Percentiles rank a stretch among this genome's conserved stretches.
These are phyloP conservation scores for Crithidia thermophila DNA, from an alignment of 208 protist genomes.

Conservation along the genomic window DNA sequence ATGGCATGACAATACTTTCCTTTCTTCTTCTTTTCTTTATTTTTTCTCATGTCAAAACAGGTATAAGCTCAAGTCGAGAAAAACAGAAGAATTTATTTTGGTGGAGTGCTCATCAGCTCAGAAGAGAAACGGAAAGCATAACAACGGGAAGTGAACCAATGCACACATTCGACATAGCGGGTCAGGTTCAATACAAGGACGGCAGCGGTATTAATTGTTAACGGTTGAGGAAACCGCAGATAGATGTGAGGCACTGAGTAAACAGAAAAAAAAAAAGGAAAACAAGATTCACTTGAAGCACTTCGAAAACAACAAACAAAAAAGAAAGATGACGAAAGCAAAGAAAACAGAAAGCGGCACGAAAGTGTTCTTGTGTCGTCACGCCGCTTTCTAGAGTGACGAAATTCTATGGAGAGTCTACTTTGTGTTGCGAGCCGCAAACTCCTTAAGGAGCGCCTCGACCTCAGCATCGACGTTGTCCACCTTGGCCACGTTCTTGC, in stretches of 20 bases:
- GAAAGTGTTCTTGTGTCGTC: not conserved
- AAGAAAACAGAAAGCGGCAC: not conserved
- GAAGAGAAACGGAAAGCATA: slow-evolving; percentile 13
- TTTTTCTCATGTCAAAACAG: too few relatives aligned
- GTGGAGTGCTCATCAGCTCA: slow-evolving; percentile 8
- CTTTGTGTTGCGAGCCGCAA: slow-evolving; percentile 22
- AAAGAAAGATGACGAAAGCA: not conserved
- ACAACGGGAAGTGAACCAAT: slow-evolving; percentile 19
- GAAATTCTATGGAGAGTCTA: not conserved
- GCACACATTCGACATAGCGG: too few relatives aligned
- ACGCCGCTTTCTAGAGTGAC: not conserved
- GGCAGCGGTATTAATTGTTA: slow-evolving; percentile 7
- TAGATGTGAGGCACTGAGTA: slow-evolving; percentile 3
- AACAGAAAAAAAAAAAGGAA: slow-evolving; percentile 11
- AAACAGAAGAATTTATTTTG: slow-evolving; percentile 3
- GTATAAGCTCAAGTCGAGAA: not conserved
- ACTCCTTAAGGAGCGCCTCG: slow-evolving; percentile 42
- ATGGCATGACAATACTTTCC: not conserved
- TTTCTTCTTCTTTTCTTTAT: slow-evolving; percentile 3
- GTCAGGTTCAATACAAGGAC: too few relatives aligned
- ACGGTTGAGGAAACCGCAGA: not conserved
- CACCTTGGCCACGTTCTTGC: slow-evolving; percentile 39
- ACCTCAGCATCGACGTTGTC: slow-evolving; percentile 47
- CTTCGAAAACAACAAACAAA: not conserved
- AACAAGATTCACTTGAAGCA: slow-evolving; percentile 13